These are phyloP conservation scores for Diaporthe sp. DNA, from an alignment of 2,329 filamentous ascomycete species.

Conservation along the genomic window DNA sequence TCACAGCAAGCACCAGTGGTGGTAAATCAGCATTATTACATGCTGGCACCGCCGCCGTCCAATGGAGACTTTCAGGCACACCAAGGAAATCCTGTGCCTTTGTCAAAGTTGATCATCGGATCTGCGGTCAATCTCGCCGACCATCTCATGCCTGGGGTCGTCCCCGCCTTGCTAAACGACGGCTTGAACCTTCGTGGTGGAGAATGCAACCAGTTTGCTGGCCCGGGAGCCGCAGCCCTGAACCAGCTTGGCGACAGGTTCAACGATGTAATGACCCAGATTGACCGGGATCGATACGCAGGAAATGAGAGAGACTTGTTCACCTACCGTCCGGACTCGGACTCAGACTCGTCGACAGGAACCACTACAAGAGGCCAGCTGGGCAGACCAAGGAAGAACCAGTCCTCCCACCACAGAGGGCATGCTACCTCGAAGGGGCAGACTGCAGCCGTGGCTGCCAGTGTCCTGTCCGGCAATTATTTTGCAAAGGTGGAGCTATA, in stretches of 20 bases:
- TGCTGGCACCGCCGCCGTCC: conserved; percentile 43
- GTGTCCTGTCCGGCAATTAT: conserved; percentile 62
- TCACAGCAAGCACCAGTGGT: conserved; percentile 53
- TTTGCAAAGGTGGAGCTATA: conserved; percentile 85
- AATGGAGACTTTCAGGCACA: conserved; percentile 33
- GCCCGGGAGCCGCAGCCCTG: conserved; percentile 59
- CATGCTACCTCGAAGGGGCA: conserved; percentile 50
- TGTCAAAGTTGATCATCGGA: conserved; percentile 50
- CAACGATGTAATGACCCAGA: conserved; percentile 75
- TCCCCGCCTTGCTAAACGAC: conserved; percentile 54
- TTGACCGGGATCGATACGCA: conserved; percentile 70
- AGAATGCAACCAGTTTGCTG: conserved; percentile 54
- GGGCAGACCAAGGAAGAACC: conserved; percentile 37
- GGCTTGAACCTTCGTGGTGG: conserved; percentile 54
- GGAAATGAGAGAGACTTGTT: conserved; percentile 67
- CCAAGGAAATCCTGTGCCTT: conserved; percentile 37
- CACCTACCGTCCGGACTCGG: conserved; percentile 46
- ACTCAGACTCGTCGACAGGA: not conserved
- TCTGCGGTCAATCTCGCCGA: conserved; percentile 56
- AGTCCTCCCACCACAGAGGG: conserved; percentile 44
- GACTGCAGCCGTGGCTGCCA: conserved; percentile 45
- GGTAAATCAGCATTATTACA: conserved; percentile 64
- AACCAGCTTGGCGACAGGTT: conserved; percentile 72
- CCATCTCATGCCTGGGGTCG: conserved; percentile 50
- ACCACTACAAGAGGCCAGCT: conserved; percentile 22